These are phyloP conservation scores for Diplodia scrobiculata DNA, from an alignment of 2,329 filamentous ascomycete species.

Conservation along the genomic window DNA sequence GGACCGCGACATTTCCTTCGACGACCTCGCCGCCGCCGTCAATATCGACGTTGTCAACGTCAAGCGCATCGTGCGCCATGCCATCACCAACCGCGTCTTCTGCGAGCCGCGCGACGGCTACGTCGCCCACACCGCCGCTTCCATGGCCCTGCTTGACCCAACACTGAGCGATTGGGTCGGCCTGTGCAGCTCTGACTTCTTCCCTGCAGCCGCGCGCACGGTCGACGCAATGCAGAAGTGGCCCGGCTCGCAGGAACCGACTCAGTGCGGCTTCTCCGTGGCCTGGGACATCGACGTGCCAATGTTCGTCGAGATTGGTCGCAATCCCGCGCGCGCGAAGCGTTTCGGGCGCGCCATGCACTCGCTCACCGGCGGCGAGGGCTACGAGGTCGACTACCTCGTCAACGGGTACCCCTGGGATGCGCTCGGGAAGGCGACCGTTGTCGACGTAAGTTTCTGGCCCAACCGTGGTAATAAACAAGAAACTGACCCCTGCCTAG, in stretches of 20 bases:
- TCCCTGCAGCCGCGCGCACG: constrained; percentile 30
- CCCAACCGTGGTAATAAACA: background rate
- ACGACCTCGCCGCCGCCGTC: constrained; percentile 24
- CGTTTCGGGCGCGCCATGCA: constrained; percentile 31
- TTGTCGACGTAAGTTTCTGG: constrained; percentile 30
- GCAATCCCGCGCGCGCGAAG: constrained; percentile 29
- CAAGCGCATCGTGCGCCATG: constrained; percentile 46
- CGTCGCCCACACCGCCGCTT: constrained; percentile 46
- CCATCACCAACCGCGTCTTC: constrained; percentile 48
- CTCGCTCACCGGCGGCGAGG: constrained; percentile 30
- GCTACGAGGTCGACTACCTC: constrained; percentile 31
- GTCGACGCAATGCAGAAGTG: constrained; percentile 30
- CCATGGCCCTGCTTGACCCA: constrained; percentile 30
- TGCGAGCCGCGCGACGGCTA: constrained; percentile 44
- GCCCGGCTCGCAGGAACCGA: constrained; percentile 31
- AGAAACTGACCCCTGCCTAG: constrained; percentile 26
- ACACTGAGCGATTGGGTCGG: constrained; percentile 31
- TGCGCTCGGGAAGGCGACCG: constrained; percentile 28
- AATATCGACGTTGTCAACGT: constrained; percentile 32
- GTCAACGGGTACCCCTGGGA: constrained; percentile 31
- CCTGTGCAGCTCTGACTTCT: constrained; percentile 30
- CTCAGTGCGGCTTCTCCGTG: constrained; percentile 26
- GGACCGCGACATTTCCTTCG: constrained; percentile 29
- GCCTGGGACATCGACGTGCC: constrained; percentile 30
- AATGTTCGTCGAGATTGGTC: constrained; percentile 31